Conservation (phyloP, 208 protist genomes). For the Histomonas meleagridis region DNA sequence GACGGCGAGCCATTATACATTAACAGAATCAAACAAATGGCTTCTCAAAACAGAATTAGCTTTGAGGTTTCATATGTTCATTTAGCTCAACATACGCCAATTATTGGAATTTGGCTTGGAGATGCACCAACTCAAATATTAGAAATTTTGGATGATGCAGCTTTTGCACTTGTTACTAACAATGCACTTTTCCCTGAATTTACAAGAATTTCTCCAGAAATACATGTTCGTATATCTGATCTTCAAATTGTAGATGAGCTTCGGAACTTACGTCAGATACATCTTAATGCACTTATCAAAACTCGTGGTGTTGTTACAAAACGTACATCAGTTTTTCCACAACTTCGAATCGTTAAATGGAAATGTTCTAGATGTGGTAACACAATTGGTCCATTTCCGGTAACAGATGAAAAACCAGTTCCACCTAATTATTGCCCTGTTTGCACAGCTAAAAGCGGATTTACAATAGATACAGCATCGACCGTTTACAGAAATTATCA, state of each 20-base stretch:
- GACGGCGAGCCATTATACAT: background rate
- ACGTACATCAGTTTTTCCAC: slow-evolving; percentile 86
- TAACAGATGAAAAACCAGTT: slow-evolving; percentile 63
- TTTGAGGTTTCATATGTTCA: slow-evolving; percentile 27
- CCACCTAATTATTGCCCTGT: background rate
- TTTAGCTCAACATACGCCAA: background rate
- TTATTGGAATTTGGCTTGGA: background rate
- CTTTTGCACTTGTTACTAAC: background rate
- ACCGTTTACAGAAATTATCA: slow-evolving; percentile 98
- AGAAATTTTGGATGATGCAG: background rate
- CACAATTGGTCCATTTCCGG: slow-evolving; percentile 57
- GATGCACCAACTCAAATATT: background rate
- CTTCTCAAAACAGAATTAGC: background rate
- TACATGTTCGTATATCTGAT: slow-evolving; percentile 80
- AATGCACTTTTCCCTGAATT: background rate
- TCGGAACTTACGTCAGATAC: slow-evolving; percentile 74
- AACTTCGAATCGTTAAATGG: slow-evolving; percentile 83
- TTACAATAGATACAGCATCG: background rate
- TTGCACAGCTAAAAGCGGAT: background rate
- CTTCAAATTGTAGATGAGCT: slow-evolving; percentile 84
- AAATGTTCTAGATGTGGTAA: slow-evolving; percentile 76
- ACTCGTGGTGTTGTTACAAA: slow-evolving; percentile 92
- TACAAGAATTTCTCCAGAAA: background rate
- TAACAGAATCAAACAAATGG: background rate
- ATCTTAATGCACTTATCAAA: slow-evolving; percentile 87